phyloP scores from a whole-genome alignment of 345 rosid genomes.

The Bruguiera gymnorhiza region DNA sequence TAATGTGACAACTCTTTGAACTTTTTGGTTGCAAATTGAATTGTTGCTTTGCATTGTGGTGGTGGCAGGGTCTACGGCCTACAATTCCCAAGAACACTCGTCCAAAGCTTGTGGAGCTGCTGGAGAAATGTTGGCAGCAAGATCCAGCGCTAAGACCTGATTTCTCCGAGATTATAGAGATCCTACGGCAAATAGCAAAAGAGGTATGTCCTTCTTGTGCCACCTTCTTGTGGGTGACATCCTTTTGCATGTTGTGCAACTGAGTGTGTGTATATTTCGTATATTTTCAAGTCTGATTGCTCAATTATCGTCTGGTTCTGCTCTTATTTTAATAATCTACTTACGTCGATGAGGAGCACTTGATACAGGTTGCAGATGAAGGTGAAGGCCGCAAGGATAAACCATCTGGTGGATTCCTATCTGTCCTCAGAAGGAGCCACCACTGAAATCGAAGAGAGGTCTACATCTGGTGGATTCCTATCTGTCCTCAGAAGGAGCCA shows the following conservation, averaged over 20 bases:
- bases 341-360: too few relatives aligned
- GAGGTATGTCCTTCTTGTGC: conserved; percentile 44
- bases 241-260: too few relatives aligned
- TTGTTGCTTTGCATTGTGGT: not conserved
- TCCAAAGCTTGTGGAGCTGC: conserved; percentile 61
- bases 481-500: conserved; percentile 86
- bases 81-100: conserved; percentile 61
- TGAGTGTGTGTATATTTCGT: too few relatives aligned
- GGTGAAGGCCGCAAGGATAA: conserved; percentile 69
- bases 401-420: conserved; percentile 70
- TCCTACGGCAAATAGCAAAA: conserved; percentile 62
- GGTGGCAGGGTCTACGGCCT: conserved; percentile 73
- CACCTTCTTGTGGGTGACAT: too few relatives aligned
- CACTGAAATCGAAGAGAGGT: conserved; percentile 29
- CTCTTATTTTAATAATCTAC: too few relatives aligned
- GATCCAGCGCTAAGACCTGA: conserved; percentile 86
- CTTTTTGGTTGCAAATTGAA: not conserved
- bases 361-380: conserved; percentile 60
- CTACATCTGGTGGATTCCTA: conserved; percentile 61
- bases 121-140: conserved; percentile 83
- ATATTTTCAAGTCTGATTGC: too few relatives aligned
- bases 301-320: too few relatives aligned
- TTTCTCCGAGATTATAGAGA: conserved; percentile 67
- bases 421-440: conserved; percentile 82
- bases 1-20: not conserved